Percentiles rank a stretch among this genome's conserved stretches.
Evolutionary conservation across 306 rosid genomes (phyloP).

Genomic region (Morella rubra): DNA sequence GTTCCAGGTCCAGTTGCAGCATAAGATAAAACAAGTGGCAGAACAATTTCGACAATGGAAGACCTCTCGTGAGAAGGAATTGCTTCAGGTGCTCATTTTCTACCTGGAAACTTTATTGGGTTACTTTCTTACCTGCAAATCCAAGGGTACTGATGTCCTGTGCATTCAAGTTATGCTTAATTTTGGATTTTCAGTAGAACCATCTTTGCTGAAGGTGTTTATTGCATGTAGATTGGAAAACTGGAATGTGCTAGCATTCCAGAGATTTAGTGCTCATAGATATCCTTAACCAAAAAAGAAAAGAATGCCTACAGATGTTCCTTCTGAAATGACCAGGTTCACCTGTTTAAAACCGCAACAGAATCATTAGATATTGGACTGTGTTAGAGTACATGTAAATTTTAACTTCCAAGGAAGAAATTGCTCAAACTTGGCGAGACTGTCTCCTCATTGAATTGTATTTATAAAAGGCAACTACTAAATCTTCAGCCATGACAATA

Average conservation of each 20-base stretch:
- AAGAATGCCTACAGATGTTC: too few species aligned
- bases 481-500: neutral
- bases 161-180: neutral
- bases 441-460: neutral
- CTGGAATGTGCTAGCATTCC: neutral
- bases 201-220: conserved; percentile 9
- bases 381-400: neutral
- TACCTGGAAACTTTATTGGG: neutral
- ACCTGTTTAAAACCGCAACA: neutral
- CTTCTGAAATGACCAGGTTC: neutral
- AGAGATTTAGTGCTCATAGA: neutral
- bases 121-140: neutral
- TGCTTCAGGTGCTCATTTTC: conserved; percentile 62
- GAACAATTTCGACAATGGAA: conserved; percentile 85
- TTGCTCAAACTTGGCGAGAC: neutral
- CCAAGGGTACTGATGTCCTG: too few species aligned
- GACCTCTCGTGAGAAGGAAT: conserved; percentile 76
- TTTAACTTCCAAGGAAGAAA: neutral
- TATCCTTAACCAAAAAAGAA: too few species aligned
- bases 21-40: conserved; percentile 77
- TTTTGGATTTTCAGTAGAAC: neutral
- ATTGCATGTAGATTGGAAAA: neutral
- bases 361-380: neutral
- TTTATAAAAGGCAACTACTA: neutral
- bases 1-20: conserved; percentile 75